Percentiles rank a stretch among this genome's conserved stretches.
Conservation (phyloP, 768 basidiomycete genomes). For the Kwoniella newhampshirensis region DNA sequence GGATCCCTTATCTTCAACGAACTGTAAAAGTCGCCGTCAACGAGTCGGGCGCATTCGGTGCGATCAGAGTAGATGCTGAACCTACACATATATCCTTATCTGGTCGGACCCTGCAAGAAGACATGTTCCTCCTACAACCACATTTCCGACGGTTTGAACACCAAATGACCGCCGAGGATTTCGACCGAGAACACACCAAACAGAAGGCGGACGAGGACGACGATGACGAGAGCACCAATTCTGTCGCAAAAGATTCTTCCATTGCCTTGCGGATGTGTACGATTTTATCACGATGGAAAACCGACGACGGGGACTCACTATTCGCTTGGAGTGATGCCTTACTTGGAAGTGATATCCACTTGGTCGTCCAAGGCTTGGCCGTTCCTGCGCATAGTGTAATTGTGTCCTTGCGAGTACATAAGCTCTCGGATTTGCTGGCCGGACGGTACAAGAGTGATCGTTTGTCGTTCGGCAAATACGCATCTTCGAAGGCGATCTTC, state of each 20-base stretch:
- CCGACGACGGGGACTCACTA: conserved; percentile 37
- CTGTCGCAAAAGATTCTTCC: conserved; percentile 46
- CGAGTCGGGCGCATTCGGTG: conserved; percentile 82
- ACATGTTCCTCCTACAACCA: conserved; percentile 68
- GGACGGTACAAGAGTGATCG: conserved; percentile 13
- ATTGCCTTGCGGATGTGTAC: conserved; percentile 43
- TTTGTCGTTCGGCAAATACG: conserved; percentile 6
- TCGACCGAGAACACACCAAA: conserved; percentile 26
- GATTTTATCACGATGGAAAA: conserved; percentile 44
- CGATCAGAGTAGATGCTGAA: conserved; percentile 70
- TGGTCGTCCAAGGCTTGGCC: conserved; percentile 58
- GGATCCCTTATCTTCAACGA: conserved; percentile 79
- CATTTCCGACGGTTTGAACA: conserved; percentile 56
- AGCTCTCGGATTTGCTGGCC: conserved; percentile 17
- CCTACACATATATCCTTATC: conserved; percentile 61
- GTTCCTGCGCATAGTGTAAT: conserved; percentile 42
- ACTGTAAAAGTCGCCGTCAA: conserved; percentile 79
- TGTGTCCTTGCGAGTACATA: conserved; percentile 26
- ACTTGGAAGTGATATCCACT: conserved; percentile 66
- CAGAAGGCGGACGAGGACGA: conserved; percentile 50
- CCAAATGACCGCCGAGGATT: conserved; percentile 42
- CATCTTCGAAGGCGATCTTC: conserved; percentile 27
- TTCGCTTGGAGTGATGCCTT: conserved; percentile 47
- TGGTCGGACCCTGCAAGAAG: conserved; percentile 64
- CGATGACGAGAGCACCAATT: conserved; percentile 55